Base-by-base conservation (phyloP, 306 rosid species). In the Oemleria cerasiformis region DNA sequence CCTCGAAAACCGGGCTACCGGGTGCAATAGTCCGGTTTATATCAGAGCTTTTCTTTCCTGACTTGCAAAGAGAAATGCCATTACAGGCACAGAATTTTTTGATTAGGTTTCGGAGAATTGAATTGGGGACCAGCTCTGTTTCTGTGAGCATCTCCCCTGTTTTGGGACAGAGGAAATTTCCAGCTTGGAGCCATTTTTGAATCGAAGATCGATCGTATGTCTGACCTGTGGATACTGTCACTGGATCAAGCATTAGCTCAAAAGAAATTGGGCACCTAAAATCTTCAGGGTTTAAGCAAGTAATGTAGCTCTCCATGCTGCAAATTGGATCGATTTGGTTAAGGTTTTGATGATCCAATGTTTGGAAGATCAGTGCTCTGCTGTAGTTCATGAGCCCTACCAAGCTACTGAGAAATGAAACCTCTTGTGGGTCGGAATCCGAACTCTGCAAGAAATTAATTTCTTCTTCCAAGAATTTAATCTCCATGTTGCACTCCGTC, bases 201-300 rank as follows among this genome's bases (percentile, higher is more conserved):
- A 93, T 93, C 15, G 96, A 88, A 51, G 65, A 50, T 13, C 97
- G 85, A 58, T 93, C 97, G n/a, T 88, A 93, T 40, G 98, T 93
- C 55, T 93, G 98, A 5, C 98, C 98, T 0, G 98, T 93, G 7
- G 94, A 84, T 2, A 93, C 80, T 3, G 96, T 93, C 3, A 93
- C 98, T 6, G 98, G 98, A 25, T 93, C 97, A 4, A 77, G 81
- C 97, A 93, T 90, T 19, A 86, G 39, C 62, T 90, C 97, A 0
- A 93, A 87, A 0, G 98, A 88, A 72, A 93, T 90, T 5, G 98
- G 97, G 65, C 98, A 90, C 6, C 89, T 85, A 6, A 93, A 88
- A 66, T 93, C 98, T 56, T 85, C 85, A 0, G 79, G 86, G 63
- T 88, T 90, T 45, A 90, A 65, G 73, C 66, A 70, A 17, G 41